Conservation (phyloP, 2,329 filamentous ascomycete species). For the Verticillium tricorpus region DNA sequence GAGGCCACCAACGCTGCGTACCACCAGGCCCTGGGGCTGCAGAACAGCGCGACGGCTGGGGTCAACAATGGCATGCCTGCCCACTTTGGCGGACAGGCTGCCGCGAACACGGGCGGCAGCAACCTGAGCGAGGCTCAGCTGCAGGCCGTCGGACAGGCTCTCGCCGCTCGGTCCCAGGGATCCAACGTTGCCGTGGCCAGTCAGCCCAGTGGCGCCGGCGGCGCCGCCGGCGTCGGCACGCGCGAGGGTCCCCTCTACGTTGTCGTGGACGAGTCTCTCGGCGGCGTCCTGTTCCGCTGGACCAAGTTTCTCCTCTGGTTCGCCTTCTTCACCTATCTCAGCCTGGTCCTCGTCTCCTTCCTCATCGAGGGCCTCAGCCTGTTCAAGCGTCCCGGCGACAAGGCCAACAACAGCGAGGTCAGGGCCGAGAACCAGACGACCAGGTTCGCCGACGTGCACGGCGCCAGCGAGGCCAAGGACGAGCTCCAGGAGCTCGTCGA, state of each 20-base stretch:
- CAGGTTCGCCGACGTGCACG: conserved; percentile 89
- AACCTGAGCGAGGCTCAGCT: conserved; percentile 57
- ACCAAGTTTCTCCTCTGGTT: conserved; percentile 82
- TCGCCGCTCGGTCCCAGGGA: conserved; percentile 67
- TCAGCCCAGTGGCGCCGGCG: not conserved
- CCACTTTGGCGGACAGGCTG: conserved; percentile 19
- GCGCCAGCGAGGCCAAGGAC: conserved; percentile 97
- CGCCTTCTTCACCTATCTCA: conserved; percentile 71
- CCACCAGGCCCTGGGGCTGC: conserved; percentile 60
- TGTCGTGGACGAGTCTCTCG: conserved; percentile 85
- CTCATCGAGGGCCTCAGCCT: conserved; percentile 76
- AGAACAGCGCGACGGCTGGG: conserved; percentile 17
- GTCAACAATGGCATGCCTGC: conserved; percentile 7
- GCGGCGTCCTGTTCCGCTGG: conserved; percentile 82
- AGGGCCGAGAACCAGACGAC: conserved; percentile 91
- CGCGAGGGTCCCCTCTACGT: conserved; percentile 91
- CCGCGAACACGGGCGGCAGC: conserved; percentile 21
- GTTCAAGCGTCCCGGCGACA: conserved; percentile 72
- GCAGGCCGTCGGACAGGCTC: conserved; percentile 76
- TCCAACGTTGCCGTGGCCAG: conserved; percentile 57
- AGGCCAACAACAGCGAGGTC: conserved; percentile 74
- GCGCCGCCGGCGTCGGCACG: conserved; percentile 57
- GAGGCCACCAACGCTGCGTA: conserved; percentile 74
- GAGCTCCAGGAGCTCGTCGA: conserved; percentile 96
- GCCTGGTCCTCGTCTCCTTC: conserved; percentile 74